phyloP scores from a whole-genome alignment of 768 basidiomycete genomes.

The Psilocybe tampanensis region DNA sequence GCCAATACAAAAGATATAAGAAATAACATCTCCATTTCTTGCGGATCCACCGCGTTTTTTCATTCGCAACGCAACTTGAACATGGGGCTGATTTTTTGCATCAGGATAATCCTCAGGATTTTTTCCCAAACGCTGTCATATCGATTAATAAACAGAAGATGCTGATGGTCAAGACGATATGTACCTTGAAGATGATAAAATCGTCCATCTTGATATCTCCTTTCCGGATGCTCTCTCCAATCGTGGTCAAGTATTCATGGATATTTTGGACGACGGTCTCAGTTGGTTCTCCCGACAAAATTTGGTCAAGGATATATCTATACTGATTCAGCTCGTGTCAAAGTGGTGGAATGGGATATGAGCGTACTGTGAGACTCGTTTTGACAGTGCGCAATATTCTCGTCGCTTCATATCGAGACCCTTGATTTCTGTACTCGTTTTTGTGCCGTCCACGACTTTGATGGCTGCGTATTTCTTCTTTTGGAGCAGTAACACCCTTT shows the following conservation, averaged over 20 bases:
- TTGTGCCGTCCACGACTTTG: constrained; percentile 82
- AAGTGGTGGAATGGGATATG: not conserved
- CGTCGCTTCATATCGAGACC: constrained; percentile 99
- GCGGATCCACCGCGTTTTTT: constrained; percentile 82
- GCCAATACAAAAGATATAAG: constrained; percentile 89
- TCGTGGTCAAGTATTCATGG: constrained; percentile 82
- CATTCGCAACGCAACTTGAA: constrained; percentile 92
- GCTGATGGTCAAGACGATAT: not conserved
- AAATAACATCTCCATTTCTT: constrained; percentile 89
- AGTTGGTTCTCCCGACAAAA: constrained; percentile 88
- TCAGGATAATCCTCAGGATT: constrained; percentile 98
- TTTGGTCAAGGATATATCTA: constrained; percentile 88
- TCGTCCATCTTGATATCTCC: constrained; percentile 88
- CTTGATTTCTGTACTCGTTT: constrained; percentile 86
- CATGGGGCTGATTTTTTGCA: constrained; percentile 92
- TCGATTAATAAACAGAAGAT: not conserved
- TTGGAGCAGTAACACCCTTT: constrained; percentile 88
- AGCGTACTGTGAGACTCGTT: constrained; percentile 88
- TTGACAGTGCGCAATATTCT: constrained; percentile 92
- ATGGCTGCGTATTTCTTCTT: constrained; percentile 99
- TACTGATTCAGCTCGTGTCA: not conserved
- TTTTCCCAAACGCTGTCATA: constrained; percentile 86
- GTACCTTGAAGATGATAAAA: constrained; percentile 92
- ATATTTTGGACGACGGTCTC: constrained; percentile 90
- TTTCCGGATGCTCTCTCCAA: constrained; percentile 78